Evolutionary conservation across 208 protist species (phyloP).

Genomic region (Leishmania lainsoni): DNA sequence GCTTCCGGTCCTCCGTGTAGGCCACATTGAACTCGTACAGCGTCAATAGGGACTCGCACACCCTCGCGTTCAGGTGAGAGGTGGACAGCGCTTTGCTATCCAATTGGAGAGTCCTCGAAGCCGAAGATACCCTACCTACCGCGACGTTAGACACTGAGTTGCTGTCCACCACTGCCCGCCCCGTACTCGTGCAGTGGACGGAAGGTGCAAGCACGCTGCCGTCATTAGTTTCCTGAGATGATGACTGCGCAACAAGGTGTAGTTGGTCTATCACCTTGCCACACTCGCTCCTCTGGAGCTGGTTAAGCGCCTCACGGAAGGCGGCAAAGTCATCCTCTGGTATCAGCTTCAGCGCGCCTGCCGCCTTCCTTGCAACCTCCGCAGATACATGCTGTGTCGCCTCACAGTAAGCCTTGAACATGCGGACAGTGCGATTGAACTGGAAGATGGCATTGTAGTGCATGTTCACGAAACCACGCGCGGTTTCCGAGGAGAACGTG

Average conservation of each 20-base stretch:
- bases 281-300: neutral
- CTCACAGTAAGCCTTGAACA: constrained; percentile 16
- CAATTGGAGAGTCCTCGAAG: neutral
- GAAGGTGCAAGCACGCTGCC: neutral
- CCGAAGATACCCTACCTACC: neutral
- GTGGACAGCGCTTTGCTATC: neutral
- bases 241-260: neutral
- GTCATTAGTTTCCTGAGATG: neutral
- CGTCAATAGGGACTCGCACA: constrained; percentile 4
- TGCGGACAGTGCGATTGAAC: constrained; percentile 33
- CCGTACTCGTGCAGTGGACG: neutral
- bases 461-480: constrained; percentile 1
- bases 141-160: neutral
- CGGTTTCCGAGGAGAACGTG: constrained; percentile 6
- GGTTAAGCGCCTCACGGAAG: constrained; percentile 2
- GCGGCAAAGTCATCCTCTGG: constrained; percentile 9
- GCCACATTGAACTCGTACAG: constrained; percentile 11
- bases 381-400: neutral
- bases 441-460: constrained; percentile 34
- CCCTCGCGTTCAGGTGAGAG: neutral
- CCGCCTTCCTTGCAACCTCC: neutral
- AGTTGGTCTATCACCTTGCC: neutral
- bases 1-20: neutral
- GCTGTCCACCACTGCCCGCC: neutral
- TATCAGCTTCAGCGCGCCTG: constrained; percentile 22